Percentiles rank a stretch among this genome's conserved stretches.
Conservation (phyloP, 495 filamentous ascomycete species). For the Penicillium paradoxum region DNA sequence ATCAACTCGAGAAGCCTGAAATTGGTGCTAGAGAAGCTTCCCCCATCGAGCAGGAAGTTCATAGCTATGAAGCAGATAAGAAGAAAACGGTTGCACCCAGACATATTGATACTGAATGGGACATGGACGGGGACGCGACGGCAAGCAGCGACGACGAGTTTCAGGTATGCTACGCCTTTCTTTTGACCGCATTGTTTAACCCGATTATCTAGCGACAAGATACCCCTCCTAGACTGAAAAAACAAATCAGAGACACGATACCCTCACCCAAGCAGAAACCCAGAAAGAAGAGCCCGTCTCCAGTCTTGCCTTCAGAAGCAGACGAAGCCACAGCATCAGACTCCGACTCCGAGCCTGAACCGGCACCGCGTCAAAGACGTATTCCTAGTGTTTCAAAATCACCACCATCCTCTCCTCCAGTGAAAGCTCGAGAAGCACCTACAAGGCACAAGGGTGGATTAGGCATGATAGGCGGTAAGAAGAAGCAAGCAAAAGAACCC, state of each 20-base stretch:
- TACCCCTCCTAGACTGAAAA: constrained; percentile 30
- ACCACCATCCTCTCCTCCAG: not conserved
- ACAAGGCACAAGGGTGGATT: constrained; percentile 23
- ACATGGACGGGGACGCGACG: constrained; percentile 16
- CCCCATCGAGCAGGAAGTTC: constrained; percentile 1
- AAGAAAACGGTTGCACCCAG: not conserved
- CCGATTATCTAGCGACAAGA: constrained; percentile 31
- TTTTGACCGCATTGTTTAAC: not conserved
- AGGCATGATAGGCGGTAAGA: constrained; percentile 37
- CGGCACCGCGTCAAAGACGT: constrained; percentile 1
- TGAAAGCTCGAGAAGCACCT: constrained; percentile 1
- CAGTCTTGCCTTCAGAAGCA: not conserved
- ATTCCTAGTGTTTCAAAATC: constrained; percentile 3
- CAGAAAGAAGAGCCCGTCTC: constrained; percentile 5
- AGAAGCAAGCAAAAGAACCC: constrained; percentile 16
- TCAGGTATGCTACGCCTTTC: constrained; percentile 24
- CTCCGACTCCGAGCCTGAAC: constrained; percentile 15
- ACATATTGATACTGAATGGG: too few relatives aligned
- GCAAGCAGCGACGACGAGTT: constrained; percentile 34
- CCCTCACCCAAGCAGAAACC: not conserved
- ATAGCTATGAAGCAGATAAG: not conserved
- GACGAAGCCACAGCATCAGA: constrained; percentile 19
- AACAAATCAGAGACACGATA: not conserved
- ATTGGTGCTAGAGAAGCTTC: not conserved
- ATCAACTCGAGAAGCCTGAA: constrained; percentile 16